Base-by-base conservation (phyloP, 2,329 filamentous ascomycete genomes). In the Aspergillus persii region DNA sequence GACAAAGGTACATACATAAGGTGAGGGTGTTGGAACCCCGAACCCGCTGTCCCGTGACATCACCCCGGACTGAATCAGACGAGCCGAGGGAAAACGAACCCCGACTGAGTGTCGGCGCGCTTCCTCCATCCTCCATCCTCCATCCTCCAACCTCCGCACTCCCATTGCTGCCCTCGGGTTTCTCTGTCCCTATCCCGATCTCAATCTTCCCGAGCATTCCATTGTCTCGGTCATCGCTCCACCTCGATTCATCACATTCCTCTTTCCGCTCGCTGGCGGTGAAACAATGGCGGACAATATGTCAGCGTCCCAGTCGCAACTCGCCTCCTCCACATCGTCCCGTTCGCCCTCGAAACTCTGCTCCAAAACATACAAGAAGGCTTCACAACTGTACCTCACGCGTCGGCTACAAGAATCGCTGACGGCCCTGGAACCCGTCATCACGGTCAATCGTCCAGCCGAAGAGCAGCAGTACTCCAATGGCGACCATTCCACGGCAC, bases 331-430 rank as follows among this genome's bases (percentile, higher is more conserved):
- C 61, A 85, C 90, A 67, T 86, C 88, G 56, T 90, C 58, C 44
- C 80, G 91, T 52, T 84, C 86, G 30, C 86, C 86, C 53, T 84
- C 88, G 53, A 79, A 77, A 63, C 66, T 77, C 44, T 78, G 96
- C 70, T 95, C 94, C 66, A 95, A 95, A 77, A 90, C 90, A 31
- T 98, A 98, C 79, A 91, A 94, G 66, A 92, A 96, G 79, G 91
- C 95, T 33, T 96, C 92, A 6, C 93, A 95, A 64, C 85, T 98
- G 27, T 99, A 96, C 78, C 84, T 99, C 61, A 99, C 95, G 75
- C 92, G 95, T 75, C 90, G 94, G 51, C 82, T 98, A 56, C 90
- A 92, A 66, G 95, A 99, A 77, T 91, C 94, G 0, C 83, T 97
- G 31, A 90, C 91, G 26, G 92, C 90, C 3, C 85, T 99, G 54